Evolutionary conservation across 1,284 basidiomycete species (phyloP), one percentile per base, ranked within the genome.

Genomic region (Boletus sp.): DNA sequence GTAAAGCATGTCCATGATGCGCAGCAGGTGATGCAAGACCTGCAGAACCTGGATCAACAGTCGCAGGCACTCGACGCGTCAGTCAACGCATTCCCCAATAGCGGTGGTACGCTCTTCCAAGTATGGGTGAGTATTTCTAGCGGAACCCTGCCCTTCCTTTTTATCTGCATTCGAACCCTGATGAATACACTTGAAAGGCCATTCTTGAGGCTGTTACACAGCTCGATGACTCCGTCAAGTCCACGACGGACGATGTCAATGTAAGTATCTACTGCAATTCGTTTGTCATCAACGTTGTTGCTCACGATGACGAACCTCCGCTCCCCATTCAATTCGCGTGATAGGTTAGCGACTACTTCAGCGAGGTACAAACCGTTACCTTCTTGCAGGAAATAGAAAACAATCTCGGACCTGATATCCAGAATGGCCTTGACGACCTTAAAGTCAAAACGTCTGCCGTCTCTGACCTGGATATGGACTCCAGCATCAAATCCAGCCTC

Each of bases 1-100:
- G 34, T 49, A 27, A 49, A 39, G 39, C n/a, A n/a, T n/a, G n/a
- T n/a, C n/a, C 58, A 48, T 32, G 46, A 33, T 30, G n/a, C 7
- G 1, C 6, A 5, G 4, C 4, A 25, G 23, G 26, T 59, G 7
- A 8, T 29, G 29, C 5, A 4, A 2, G 57, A 47, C 33, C 20
- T 60, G 12, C 0, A 36, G 4, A 1, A 0, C 1, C 1, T 60
- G 8, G 2, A 1, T 0, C 0, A 1, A 0, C 3, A 23, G 25
- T 7, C 25, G 2, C 7, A 20, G 4, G 0, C 4, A 0, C 52
- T 60, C 5, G 40, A 44, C 16, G 0, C 0, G 2, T 2, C 9
- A 22, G 20, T 58, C 20, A 1, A 26, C 0, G 17, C 1, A 7
- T 10, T 48, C 14, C n/a, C 55, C 4, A 2, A 10, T 13, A 35